Evolutionary conservation across 139 green algal species (phyloP), one percentile per base, ranked within the genome.

Genomic region (Chlamydomonas schloesseri): DNA sequence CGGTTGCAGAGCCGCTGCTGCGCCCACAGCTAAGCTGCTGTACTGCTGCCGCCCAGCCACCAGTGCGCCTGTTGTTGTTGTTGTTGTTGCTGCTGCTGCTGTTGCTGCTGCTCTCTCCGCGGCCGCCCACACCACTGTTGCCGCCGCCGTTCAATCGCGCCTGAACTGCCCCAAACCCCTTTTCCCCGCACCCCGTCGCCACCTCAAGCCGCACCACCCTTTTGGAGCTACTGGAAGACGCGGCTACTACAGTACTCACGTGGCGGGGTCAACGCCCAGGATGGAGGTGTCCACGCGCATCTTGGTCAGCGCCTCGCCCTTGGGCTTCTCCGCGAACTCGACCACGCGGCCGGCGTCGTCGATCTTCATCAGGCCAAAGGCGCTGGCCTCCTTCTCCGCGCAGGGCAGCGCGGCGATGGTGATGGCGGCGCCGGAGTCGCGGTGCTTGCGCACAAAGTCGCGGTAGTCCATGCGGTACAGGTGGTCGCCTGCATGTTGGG

Each of bases 361-460:
- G 85, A 99, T 99, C 95, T 99, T 99, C 98, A 99, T 99, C 55
- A 99, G 90, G 21, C 98, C 98, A 89, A 99, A 99, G 1, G 96
- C 96, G 17, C 74, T 84, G 3, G 98, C 98, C 73, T 96, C 87
- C 91, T 96, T 95, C 91, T 99, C 97, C 26, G 95, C 94, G 87
- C 95, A 98, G 50, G 98, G 98, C 86, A 99, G 94, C 29, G 98
- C 98, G 10, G 97, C 97, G 28, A 99, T 97, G 73, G 98, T 99
- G 94, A 99, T 99, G 90, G 98, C 98, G 33, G 98, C 97, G 55
- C 92, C 91, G 17, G 88, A 91, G 86, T 96, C 90, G 60, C 95
- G 94, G 91, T 99, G 98, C 84, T 95, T 95, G 47, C 91, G 77
- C 69, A 99, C 97, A 94, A 99, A 99, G 42, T 97, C 92, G 46